These are phyloP conservation scores for Thelephora ganbajun DNA, from an alignment of 768 basidiomycete species.

Conservation along the genomic window DNA sequence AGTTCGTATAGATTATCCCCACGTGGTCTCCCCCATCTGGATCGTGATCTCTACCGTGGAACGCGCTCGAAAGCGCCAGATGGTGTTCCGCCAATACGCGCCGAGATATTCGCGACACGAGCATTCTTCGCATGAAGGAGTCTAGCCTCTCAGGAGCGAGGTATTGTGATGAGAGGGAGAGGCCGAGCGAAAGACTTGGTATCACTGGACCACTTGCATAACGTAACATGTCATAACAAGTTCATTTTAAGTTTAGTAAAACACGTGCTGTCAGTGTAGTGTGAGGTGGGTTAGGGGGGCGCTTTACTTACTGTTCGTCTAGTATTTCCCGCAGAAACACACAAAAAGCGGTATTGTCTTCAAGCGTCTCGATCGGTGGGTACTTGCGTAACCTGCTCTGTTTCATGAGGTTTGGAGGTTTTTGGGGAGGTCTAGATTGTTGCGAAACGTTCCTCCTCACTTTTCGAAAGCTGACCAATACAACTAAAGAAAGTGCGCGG, in stretches of 20 bases:
- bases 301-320: constrained; percentile 61
- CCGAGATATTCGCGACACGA: constrained; percentile 79
- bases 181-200: constrained; percentile 67
- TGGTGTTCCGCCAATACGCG: constrained; percentile 86
- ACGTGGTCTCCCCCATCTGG: constrained; percentile 35
- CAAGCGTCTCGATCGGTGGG: constrained; percentile 54
- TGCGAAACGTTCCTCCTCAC: constrained; percentile 21
- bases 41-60: constrained; percentile 21
- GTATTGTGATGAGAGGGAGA: constrained; percentile 74
- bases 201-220: constrained; percentile 53
- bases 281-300: not conserved
- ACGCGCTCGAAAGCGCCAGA: constrained; percentile 58
- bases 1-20: constrained; percentile 71
- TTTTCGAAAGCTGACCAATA: constrained; percentile 84
- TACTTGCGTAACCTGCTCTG: constrained; percentile 33
- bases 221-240: not conserved
- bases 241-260: constrained; percentile 5
- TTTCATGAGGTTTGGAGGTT: constrained; percentile 5
- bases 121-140: constrained; percentile 83
- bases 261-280: not conserved
- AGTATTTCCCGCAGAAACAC: constrained; percentile 49
- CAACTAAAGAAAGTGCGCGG: constrained; percentile 29
- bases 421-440: not conserved
- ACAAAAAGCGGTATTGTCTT: constrained; percentile 74
- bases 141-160: constrained; percentile 69